Conservation (phyloP, 2,329 filamentous ascomycete genomes). For the Talaromyces sp. region DNA sequence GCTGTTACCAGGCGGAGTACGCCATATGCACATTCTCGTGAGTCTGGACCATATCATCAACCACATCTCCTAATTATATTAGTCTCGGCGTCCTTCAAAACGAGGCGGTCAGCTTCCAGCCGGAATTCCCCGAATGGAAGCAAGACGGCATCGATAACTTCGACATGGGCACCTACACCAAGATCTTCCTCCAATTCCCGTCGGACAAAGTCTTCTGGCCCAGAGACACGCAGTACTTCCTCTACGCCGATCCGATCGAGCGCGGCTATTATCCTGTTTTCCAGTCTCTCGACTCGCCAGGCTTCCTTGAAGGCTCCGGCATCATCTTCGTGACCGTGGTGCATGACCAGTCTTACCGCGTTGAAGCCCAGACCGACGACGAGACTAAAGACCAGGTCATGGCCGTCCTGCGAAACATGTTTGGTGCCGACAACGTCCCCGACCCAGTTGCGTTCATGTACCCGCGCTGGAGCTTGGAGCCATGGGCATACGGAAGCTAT, state of each 20-base stretch:
- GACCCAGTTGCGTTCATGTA: slow-evolving; percentile 60
- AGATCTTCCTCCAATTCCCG: slow-evolving; percentile 65
- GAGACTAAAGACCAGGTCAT: slow-evolving; percentile 57
- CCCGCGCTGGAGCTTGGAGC: slow-evolving; percentile 54
- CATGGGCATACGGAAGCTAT: slow-evolving; percentile 59
- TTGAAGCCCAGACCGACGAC: slow-evolving; percentile 58
- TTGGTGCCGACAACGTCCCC: slow-evolving; percentile 53
- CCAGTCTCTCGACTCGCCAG: slow-evolving; percentile 58
- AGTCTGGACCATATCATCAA: background rate
- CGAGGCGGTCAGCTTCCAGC: slow-evolving; percentile 56
- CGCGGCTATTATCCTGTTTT: slow-evolving; percentile 59
- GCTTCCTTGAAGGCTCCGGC: slow-evolving; percentile 58
- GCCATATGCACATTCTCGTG: slow-evolving; percentile 63
- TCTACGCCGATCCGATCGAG: slow-evolving; percentile 49
- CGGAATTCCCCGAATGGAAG: slow-evolving; percentile 62
- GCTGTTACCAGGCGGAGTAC: slow-evolving; percentile 57
- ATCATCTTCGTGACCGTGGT: slow-evolving; percentile 65
- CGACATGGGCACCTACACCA: slow-evolving; percentile 68
- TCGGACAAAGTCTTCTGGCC: slow-evolving; percentile 62
- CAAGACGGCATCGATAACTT: slow-evolving; percentile 60
- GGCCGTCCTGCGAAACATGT: slow-evolving; percentile 59
- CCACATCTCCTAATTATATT: background rate
- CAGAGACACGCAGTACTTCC: slow-evolving; percentile 49
- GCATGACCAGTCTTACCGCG: slow-evolving; percentile 52
- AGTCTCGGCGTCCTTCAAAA: slow-evolving; percentile 62